Percentiles rank a stretch among this genome's conserved stretches.
Conservation (phyloP, 2,329 filamentous ascomycete genomes). For the Aspergillus pseudonomiae region DNA sequence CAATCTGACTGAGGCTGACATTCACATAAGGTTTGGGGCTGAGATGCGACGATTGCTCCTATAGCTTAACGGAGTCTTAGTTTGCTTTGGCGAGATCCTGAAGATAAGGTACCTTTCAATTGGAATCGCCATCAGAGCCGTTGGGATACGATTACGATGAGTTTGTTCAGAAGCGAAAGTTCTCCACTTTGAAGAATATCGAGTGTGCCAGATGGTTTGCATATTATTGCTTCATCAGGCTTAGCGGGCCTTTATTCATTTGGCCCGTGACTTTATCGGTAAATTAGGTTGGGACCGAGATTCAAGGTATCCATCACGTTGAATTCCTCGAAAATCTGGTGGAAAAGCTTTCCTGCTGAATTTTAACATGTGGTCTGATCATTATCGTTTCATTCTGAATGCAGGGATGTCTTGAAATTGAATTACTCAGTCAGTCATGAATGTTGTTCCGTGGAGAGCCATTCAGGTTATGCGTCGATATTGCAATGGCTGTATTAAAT, state of each 20-base stretch:
- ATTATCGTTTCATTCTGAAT: background rate
- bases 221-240: background rate
- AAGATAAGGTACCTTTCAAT: background rate
- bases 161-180: background rate
- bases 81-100: background rate
- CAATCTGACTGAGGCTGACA: background rate
- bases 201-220: background rate
- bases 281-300: conserved; percentile 2
- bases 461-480: background rate
- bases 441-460: background rate
- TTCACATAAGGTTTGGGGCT: background rate
- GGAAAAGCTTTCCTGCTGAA: background rate
- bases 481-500: background rate
- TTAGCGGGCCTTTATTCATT: background rate
- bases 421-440: too few relatives aligned
- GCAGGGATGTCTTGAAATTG: background rate
- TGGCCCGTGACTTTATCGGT: background rate
- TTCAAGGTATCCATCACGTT: background rate
- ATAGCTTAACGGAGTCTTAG: background rate
- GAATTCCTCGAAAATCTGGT: background rate
- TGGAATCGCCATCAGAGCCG: background rate
- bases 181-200: background rate
- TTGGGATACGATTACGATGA: background rate
- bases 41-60: background rate
- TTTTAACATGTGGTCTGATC: background rate